phyloP scores from a whole-genome alignment of 2,329 filamentous ascomycete species.

The Ilyonectria destructans region DNA sequence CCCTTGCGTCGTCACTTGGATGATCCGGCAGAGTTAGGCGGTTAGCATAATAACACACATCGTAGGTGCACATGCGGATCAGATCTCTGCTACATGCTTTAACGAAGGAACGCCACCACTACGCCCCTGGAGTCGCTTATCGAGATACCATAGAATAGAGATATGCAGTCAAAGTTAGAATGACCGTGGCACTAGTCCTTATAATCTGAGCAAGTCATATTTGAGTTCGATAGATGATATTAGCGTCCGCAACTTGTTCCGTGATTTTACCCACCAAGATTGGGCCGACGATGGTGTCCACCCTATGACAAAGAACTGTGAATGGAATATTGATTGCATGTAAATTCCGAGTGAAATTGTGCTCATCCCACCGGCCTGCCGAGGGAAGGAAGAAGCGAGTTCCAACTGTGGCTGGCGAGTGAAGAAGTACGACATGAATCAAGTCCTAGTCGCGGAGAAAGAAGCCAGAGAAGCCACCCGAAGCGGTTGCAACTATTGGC shows the following conservation, averaged over 20 bases:
- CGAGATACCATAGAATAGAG: slow-evolving; percentile 4
- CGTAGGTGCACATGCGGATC: slow-evolving; percentile 1
- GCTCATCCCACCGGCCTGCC: slow-evolving; percentile 2
- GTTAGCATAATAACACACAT: slow-evolving; percentile 4
- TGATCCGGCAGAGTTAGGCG: slow-evolving; percentile 4
- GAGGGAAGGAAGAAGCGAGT: slow-evolving; percentile 10
- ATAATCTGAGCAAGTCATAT: slow-evolving; percentile 12
- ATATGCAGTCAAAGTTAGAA: slow-evolving; percentile 2
- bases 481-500: slow-evolving; percentile 3
- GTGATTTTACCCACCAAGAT: slow-evolving; percentile 2
- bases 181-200: slow-evolving; percentile 1
- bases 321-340: slow-evolving; percentile 5
- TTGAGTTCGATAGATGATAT: slow-evolving; percentile 16
- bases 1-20: slow-evolving; percentile 5
- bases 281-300: not conserved
- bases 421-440: not conserved
- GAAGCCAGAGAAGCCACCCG: not conserved
- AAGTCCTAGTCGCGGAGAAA: not conserved
- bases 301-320: not conserved
- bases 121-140: not conserved
- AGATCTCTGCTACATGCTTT: not conserved
- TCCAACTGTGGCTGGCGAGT: not conserved
- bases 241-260: slow-evolving; percentile 7
- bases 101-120: slow-evolving; percentile 4
- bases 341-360: not conserved